phyloP scores from a whole-genome alignment of 768 basidiomycete genomes.

The Tylopilus sp. region DNA sequence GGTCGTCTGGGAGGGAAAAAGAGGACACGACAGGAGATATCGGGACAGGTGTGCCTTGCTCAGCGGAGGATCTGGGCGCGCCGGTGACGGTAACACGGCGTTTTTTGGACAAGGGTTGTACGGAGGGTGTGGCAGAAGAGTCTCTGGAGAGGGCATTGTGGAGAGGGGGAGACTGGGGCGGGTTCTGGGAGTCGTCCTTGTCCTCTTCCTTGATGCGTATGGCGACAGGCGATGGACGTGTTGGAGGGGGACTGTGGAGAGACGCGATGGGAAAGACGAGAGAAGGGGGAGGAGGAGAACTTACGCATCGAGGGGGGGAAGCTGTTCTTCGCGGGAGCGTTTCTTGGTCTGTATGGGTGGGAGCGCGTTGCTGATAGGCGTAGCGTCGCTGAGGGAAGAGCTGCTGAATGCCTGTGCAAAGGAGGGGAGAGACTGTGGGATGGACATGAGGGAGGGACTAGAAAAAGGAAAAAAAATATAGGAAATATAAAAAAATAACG shows the following conservation, averaged over 20 bases:
- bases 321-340: slow-evolving; percentile 40
- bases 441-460: slow-evolving; percentile 34
- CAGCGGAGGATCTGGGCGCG: slow-evolving; percentile 40
- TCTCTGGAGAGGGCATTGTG: slow-evolving; percentile 10
- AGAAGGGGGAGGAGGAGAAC: slow-evolving; percentile 21
- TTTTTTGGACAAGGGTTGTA: slow-evolving; percentile 50
- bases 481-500: neutral
- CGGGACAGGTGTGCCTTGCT: slow-evolving; percentile 49
- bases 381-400: slow-evolving; percentile 49
- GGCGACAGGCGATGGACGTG: slow-evolving; percentile 42
- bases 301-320: slow-evolving; percentile 39
- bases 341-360: slow-evolving; percentile 63
- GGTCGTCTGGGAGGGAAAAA: slow-evolving; percentile 57
- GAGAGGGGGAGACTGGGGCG: slow-evolving; percentile 26
- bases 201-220: slow-evolving; percentile 67
- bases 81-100: slow-evolving; percentile 72
- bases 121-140: slow-evolving; percentile 36
- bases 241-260: slow-evolving; percentile 23
- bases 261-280: slow-evolving; percentile 10
- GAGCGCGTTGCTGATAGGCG: slow-evolving; percentile 51
- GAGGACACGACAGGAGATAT: slow-evolving; percentile 68
- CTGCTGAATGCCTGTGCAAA: slow-evolving; percentile 73
- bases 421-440: slow-evolving; percentile 67
- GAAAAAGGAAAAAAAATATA: neutral
- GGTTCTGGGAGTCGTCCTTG: slow-evolving; percentile 33